These are phyloP conservation scores for Phytophthora crassamura DNA, from an alignment of 352 stramenopile genomes.

Conservation along the genomic window DNA sequence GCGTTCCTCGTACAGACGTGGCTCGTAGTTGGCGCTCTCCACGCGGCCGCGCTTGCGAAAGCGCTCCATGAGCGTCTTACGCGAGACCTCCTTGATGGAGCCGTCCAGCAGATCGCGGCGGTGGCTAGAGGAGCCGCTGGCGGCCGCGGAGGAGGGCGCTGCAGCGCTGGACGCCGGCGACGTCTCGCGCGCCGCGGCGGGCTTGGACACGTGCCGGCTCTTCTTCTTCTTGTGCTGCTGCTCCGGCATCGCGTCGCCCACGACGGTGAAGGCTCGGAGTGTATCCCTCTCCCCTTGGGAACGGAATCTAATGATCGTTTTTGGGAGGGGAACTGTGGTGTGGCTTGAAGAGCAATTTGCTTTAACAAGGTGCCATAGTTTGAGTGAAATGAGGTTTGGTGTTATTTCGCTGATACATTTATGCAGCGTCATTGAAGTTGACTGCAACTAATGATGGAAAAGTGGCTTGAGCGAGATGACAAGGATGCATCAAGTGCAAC, in stretches of 20 bases:
- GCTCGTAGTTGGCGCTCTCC: constrained; percentile 65
- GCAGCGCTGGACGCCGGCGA: constrained; percentile 1
- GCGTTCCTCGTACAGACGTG: constrained; percentile 1
- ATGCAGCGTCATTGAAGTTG: background rate
- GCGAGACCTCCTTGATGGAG: constrained; percentile 39
- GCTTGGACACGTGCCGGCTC: constrained; percentile 42
- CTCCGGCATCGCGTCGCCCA: constrained; percentile 16
- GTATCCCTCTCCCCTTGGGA: too few relatives aligned
- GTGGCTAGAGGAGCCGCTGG: constrained; percentile 23
- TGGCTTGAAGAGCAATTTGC: too few relatives aligned
- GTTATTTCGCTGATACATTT: background rate
- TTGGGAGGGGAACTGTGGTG: too few relatives aligned
- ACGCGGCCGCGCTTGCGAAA: constrained; percentile 73
- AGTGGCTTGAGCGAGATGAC: too few relatives aligned
- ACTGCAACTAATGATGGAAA: background rate
- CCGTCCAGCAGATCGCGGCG: constrained; percentile 37
- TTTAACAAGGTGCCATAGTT: too few relatives aligned
- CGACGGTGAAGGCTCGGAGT: too few relatives aligned
- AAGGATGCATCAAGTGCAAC: too few relatives aligned
- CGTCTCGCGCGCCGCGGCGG: constrained; percentile 25
- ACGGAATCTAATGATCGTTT: too few relatives aligned
- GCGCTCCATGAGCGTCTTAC: constrained; percentile 49
- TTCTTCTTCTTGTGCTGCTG: constrained; percentile 24
- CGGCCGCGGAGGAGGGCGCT: background rate
- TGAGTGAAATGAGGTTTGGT: too few relatives aligned